Conservation (phyloP, 306 rosid genomes). For the Medicago arabica region DNA sequence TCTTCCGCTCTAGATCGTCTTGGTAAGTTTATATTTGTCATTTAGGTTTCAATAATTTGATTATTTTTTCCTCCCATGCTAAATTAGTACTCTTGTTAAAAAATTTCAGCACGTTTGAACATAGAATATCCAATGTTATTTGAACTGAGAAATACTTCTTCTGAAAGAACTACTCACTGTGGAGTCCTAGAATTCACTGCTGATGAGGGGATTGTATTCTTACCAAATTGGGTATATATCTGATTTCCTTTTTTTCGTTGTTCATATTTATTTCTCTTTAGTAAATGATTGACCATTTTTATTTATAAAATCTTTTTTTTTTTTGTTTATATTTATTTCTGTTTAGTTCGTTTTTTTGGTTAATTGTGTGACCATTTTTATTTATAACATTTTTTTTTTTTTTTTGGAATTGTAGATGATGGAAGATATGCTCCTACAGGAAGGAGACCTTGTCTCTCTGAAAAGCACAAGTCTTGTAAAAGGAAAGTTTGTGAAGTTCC, state of each 20-base stretch:
- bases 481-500: slow-evolving; percentile 61
- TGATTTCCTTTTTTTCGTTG: not conserved
- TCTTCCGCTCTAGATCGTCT: slow-evolving; percentile 58
- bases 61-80: not conserved
- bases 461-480: slow-evolving; percentile 48
- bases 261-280: not conserved
- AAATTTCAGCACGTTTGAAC: slow-evolving; percentile 42
- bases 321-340: too few relatives aligned
- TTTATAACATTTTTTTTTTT: not conserved
- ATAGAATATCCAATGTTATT: slow-evolving; percentile 68
- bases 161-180: slow-evolving; percentile 52
- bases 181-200: slow-evolving; percentile 68
- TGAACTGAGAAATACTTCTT: slow-evolving; percentile 50
- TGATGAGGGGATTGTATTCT: slow-evolving; percentile 51
- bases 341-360: too few relatives aligned
- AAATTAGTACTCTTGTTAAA: slow-evolving; percentile 9
- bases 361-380: too few relatives aligned
- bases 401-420: slow-evolving; percentile 52
- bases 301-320: too few relatives aligned
- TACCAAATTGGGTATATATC: slow-evolving; percentile 60
- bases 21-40: slow-evolving; percentile 40
- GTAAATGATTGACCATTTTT: too few relatives aligned
- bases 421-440: slow-evolving; percentile 58
- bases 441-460: slow-evolving; percentile 50
- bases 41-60: not conserved